Evolutionary conservation across 208 protist genomes (phyloP), one percentile per base, ranked within the genome.

Genomic region (Crithidia bombi): DNA sequence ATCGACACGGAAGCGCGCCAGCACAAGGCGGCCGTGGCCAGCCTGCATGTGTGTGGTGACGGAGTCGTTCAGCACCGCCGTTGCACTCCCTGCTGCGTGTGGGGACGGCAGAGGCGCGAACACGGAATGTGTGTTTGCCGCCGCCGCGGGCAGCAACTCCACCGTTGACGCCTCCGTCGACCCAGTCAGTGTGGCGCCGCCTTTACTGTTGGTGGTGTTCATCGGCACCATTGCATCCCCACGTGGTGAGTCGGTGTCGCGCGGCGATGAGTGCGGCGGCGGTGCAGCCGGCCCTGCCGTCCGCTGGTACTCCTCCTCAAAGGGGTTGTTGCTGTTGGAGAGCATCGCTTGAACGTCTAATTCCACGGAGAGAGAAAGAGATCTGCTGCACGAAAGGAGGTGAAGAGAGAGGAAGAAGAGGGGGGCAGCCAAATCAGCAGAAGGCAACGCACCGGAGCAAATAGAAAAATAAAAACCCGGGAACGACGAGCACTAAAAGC

Each of bases 1-100:
- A 10, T 85, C 81, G 9, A 91, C 84, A 1, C 58, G 49, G 55
- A 94, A 91, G 23, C 57, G 75, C 1, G 81, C 84, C 7, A 91
- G 72, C 39, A 52, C 43, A 28, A 65, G 19, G 47, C 70, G 77
- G 57, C 49, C 65, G 68, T 68, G 59, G 25, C 50, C 33, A 11
- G 43, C 61, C 28, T 64, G 46, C 25, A 57, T 23, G 49, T 70
- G 64, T 12, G 49, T 21, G 15, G 51, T 30, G 50, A 68, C 25
- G 23, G 65, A 68, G 54, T 71, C 65, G 55, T 64, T 71, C 41
- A 71, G 44, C 9, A 26, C 7, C 30, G 65, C n/a, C 14, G 28
- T 36, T 5, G 35, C 39, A 28, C 52, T 15, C 3, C 32, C 25
- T n/a, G 62, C 38, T 5, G 46, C 46, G 28, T 71, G 51, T 35